Evolutionary conservation across 331 rosid genomes (phyloP).

Genomic region (Arachis monticola): DNA sequence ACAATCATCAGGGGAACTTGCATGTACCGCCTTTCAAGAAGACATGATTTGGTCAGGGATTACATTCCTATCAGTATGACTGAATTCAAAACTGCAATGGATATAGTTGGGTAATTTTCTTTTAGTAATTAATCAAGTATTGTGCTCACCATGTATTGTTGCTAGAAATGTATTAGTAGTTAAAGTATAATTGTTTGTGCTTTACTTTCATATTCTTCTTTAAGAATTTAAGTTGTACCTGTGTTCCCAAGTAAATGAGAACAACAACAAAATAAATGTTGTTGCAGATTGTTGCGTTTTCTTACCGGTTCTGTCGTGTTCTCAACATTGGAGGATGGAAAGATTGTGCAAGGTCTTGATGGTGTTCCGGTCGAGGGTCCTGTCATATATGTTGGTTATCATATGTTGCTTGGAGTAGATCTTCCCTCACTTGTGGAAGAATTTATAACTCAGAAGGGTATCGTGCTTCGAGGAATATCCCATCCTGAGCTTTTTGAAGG

Average conservation of each 20-base stretch:
- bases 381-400: constrained; percentile 82
- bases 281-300: constrained; percentile 59
- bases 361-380: constrained; percentile 96
- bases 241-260: background rate
- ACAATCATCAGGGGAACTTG: constrained; percentile 77
- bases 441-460: constrained; percentile 71
- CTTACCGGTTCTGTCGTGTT: constrained; percentile 65
- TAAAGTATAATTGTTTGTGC: background rate
- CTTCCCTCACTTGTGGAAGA: constrained; percentile 52
- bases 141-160: constrained; percentile 16
- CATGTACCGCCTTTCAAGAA: constrained; percentile 76
- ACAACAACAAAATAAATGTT: constrained; percentile 11
- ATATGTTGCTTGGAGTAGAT: constrained; percentile 80
- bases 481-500: constrained; percentile 67
- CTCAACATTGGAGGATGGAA: constrained; percentile 90
- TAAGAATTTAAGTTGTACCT: constrained; percentile 8
- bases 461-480: constrained; percentile 74
- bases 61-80: constrained; percentile 75
- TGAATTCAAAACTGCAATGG: constrained; percentile 61
- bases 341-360: constrained; percentile 77
- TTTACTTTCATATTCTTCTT: constrained; percentile 9
- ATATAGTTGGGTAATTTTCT: constrained; percentile 65
- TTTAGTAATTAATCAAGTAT: background rate
- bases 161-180: constrained; percentile 6
- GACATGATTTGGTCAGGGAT: constrained; percentile 59